Evolutionary conservation across 2,329 filamentous ascomycete species (phyloP), one percentile per base, ranked within the genome.

Genomic region (Aspergillus fischeri): DNA sequence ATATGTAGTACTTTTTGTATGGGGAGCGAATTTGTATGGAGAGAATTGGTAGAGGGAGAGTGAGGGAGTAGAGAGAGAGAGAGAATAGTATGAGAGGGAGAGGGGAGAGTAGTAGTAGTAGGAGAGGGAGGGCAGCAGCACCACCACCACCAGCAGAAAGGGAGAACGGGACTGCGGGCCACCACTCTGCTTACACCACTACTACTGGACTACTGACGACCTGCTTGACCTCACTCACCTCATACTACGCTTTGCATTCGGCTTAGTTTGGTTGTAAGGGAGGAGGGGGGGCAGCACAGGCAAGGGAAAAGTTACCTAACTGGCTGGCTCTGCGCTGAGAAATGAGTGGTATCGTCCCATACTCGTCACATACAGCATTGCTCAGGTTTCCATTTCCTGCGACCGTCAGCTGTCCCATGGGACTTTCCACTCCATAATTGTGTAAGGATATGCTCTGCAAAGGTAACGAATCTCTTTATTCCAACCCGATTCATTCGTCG

Each of bases 1-100:
- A 66, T 70, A 69, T 70, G 67, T 63, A 70, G 70, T 73, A 74
- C 70, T 66, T 67, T 71, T 74, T 67, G 70, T 73, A 72, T 70
- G 67, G 63, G 63, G 63, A 61, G 61, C 58, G 58, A 58, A 64
- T 61, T 66, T 72, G 70, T 74, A 72, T 73, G 72, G 70, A 67
- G 59, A 64, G 65, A 64, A 61, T 63, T 56, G 57, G 64, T 65
- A 65, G 66, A 68, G 69, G 66, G 67, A 66, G 70, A 60, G 66
- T 60, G 59, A 65, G 65, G 66, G 67, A 70, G 70, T 66, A 67
- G 28, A 66, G 68, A 64, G 64, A 61, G 64, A 65, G 65, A 63
- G 53, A 52, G 62, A 60, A 63, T 68, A 68, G 66, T 63, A 62
- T 44, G 55, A 55, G 66, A 65, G 63, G 61, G 60, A 67, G 67